These are phyloP conservation scores for Amanita thiersii DNA, from an alignment of 768 basidiomycete genomes.

Conservation along the genomic window DNA sequence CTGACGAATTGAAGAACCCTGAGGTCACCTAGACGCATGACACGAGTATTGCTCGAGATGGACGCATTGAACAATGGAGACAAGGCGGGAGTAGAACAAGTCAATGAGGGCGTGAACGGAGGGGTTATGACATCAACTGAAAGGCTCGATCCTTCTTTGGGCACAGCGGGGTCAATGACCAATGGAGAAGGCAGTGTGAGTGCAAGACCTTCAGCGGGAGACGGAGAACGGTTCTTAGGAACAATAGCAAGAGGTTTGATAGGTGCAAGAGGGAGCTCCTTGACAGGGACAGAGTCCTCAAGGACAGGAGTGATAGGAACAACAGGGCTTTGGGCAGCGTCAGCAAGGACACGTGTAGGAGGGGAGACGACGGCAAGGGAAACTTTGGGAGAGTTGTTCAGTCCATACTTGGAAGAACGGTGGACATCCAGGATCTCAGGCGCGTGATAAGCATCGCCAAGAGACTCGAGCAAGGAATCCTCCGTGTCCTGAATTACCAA, in stretches of 20 bases:
- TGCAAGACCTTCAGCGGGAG: not conserved
- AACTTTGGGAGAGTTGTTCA: not conserved
- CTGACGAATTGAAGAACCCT: constrained; percentile 18
- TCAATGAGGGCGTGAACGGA: not conserved
- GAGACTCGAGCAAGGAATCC: constrained; percentile 1
- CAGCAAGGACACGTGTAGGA: not conserved
- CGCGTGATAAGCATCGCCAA: constrained; percentile 6
- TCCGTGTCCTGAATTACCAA: constrained; percentile 1
- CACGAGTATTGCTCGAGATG: not conserved
- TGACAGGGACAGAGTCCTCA: not conserved
- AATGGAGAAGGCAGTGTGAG: constrained; percentile 1
- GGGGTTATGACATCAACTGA: not conserved
- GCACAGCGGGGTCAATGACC: not conserved
- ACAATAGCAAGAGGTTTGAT: constrained; percentile 1
- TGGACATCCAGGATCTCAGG: constrained; percentile 3
- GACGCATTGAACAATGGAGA: not conserved
- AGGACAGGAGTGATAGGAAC: not conserved
- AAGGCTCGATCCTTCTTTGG: not conserved
- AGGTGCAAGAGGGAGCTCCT: constrained; percentile 1
- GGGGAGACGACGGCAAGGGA: not conserved
- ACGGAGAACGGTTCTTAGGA: constrained; percentile 3
- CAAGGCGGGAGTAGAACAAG: not conserved
- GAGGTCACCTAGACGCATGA: constrained; percentile 1
- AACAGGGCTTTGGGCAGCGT: not conserved
- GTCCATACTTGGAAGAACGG: constrained; percentile 3